Base-by-base conservation (phyloP, 805 yeast species). In the Suhomyces pyralidae region DNA sequence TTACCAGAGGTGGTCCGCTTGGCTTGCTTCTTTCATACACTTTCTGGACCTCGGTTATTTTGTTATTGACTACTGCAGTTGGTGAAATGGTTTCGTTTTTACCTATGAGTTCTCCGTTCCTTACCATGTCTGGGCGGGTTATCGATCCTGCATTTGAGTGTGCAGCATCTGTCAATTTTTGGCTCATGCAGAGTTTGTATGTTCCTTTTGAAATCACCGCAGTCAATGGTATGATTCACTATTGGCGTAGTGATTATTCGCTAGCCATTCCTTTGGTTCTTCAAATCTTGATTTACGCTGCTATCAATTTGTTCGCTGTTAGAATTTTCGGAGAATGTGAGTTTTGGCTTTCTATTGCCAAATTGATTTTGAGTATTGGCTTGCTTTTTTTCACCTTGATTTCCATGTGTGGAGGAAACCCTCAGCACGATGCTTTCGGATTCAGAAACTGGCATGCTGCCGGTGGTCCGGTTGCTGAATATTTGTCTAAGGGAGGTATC, bases 331-430 rank as follows among this genome's bases (percentile, higher is more conserved):
- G 97, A 30, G 96, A 90, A 64, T 76, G 84, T 22, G 96, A 90
- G 67, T 90, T 89, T 63, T 84, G 87, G 85, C 70, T 89, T 19
- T 82, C 92, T 1, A 74, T 88, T 62, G 83, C 84, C 17, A 71
- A 76, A 55, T 83, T 81, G 63, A 66, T 74, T 5, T 73, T 90
- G 46, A 90, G 92, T 12, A 65, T 85, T n/a, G 96, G 94, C 2
- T 73, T 90, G 46, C 79, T 90, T 54, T 61, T 86, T 25, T 90
- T 86, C 67, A 88, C 94, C 1, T 85, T 90, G 59, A 65, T 88
- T 50, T 84, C 91, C 5, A 90, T 89, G 96, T 81, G 86, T 36
- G 96, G 96, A 28, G 97, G 96, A 25, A 90, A 89, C 65, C 96
- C 96, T 1, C 66, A 74, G 40, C 82, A 80, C 45, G 81, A 79